Conservation (phyloP, 2,329 filamentous ascomycete genomes). For the Scedosporium apiospermum region DNA sequence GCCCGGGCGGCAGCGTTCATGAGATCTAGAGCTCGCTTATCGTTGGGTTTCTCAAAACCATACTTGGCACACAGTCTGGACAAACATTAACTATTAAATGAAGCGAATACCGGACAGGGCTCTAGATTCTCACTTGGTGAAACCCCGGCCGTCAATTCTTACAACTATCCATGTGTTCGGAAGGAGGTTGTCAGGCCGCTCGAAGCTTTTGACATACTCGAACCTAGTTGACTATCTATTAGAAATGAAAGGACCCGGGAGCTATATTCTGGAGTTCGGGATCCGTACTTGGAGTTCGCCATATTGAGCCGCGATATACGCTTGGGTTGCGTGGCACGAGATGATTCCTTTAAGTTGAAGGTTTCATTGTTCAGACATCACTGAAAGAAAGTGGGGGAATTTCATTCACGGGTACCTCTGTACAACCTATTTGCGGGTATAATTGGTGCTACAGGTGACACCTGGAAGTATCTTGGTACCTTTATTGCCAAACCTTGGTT, state of each 20-base stretch:
- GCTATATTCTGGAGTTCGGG: neutral
- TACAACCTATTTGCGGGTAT: neutral
- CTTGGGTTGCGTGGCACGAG: neutral
- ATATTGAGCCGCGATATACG: slow-evolving; percentile 20
- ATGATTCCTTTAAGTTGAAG: neutral
- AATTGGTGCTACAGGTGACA: too few relatives aligned
- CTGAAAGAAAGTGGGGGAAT: too few relatives aligned
- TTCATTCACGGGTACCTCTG: too few relatives aligned
- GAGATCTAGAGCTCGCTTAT: slow-evolving; percentile 73
- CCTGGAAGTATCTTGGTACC: too few relatives aligned
- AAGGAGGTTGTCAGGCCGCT: slow-evolving; percentile 69
- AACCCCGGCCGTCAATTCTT: slow-evolving; percentile 85
- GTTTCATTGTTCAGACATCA: neutral
- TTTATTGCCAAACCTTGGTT: neutral
- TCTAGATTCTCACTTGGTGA: slow-evolving; percentile 65
- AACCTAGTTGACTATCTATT: slow-evolving; percentile 46
- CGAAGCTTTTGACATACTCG: slow-evolving; percentile 87
- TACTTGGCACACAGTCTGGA: slow-evolving; percentile 72
- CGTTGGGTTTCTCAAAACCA: slow-evolving; percentile 85
- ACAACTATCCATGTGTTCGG: slow-evolving; percentile 95
- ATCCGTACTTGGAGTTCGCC: slow-evolving; percentile 45
- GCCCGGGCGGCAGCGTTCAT: slow-evolving; percentile 91
- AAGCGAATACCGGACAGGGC: neutral
- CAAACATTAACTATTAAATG: neutral
- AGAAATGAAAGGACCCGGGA: neutral